Evolutionary conservation across 495 filamentous ascomycete genomes (phyloP).

Genomic region (Corynascus novoguineensis): DNA sequence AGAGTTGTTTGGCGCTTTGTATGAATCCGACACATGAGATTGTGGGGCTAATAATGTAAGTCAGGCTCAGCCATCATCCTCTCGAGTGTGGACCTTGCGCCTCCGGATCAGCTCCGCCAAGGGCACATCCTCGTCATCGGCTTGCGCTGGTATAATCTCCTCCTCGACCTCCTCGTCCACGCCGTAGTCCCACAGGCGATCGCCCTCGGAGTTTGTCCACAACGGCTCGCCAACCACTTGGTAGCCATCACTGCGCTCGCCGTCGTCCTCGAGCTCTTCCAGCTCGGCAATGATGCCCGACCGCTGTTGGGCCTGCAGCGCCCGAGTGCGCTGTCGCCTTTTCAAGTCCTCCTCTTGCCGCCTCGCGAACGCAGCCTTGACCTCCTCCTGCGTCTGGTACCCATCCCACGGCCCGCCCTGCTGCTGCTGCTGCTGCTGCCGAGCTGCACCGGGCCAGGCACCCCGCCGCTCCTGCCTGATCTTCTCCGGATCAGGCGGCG

Average conservation of each 20-base stretch:
- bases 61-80: conserved; percentile 25
- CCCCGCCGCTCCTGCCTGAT: conserved; percentile 44
- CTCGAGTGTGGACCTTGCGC: conserved; percentile 35
- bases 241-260: conserved; percentile 22
- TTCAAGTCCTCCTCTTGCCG: conserved; percentile 45
- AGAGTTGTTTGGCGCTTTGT: not conserved
- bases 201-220: conserved; percentile 84
- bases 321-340: conserved; percentile 1
- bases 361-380: conserved; percentile 32
- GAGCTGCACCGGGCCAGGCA: conserved; percentile 29
- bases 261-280: conserved; percentile 36
- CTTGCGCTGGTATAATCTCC: conserved; percentile 31
- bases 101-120: conserved; percentile 59
- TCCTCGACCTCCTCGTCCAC: conserved; percentile 80
- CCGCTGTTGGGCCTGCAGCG: conserved; percentile 32
- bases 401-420: conserved; percentile 11
- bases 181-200: conserved; percentile 80
- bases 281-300: conserved; percentile 34
- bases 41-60: too few relatives aligned
- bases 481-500: conserved; percentile 85
- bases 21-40: too few relatives aligned
- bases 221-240: conserved; percentile 51
- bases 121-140: conserved; percentile 68
- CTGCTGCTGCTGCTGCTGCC: too few relatives aligned
- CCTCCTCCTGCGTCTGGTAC: conserved; percentile 23